Evolutionary conservation across 1,284 basidiomycete genomes (phyloP), one percentile per base, ranked within the genome.

Genomic region (Melampsora larici-populina): DNA sequence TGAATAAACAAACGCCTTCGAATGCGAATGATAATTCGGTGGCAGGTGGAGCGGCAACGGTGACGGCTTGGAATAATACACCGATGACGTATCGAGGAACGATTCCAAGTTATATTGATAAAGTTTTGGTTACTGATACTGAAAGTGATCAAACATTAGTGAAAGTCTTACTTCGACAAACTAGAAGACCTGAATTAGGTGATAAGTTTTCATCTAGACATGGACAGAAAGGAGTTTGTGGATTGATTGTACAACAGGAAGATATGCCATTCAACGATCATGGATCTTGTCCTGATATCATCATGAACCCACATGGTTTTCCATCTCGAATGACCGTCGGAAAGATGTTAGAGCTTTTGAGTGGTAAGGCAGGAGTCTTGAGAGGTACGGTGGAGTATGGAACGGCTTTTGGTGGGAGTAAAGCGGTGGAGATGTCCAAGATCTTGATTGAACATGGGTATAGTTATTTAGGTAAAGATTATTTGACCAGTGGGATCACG

Each of bases 221-320:
- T 84, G 97, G 97, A 60, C 97, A 99, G 85, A 99, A 99, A 85
- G 97, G 97, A 80, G 97, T 99, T 18, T 98, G 95, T 84, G 97
- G 97, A 24, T 85, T 99, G 83, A 99, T 99, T 82, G 96, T 98
- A 70, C 96, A 94, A 81, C 97, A 99, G 83, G 94, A 94, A 82
- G 97, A 99, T 85, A 92, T 99, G 94, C 97, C 97, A 4, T 99
- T 99, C 87, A 97, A 95, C 82, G 96, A 99, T 85, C 90, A 92
- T 82, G 97, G 97, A 40, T 96, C 98, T 81, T 91, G 89, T 83
- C 73, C 85, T 90, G 97, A 99, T 85, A 93, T 96, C 26, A 98
- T 99, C 86, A 99, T 99, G 96, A 99, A 99, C 84, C 97, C 97
- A 2, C 97, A 99, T 85, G 97, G 97, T 82, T 99, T 99, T 88